Conservation (phyloP, 31 red algal species). For the Endocladia muricata region DNA sequence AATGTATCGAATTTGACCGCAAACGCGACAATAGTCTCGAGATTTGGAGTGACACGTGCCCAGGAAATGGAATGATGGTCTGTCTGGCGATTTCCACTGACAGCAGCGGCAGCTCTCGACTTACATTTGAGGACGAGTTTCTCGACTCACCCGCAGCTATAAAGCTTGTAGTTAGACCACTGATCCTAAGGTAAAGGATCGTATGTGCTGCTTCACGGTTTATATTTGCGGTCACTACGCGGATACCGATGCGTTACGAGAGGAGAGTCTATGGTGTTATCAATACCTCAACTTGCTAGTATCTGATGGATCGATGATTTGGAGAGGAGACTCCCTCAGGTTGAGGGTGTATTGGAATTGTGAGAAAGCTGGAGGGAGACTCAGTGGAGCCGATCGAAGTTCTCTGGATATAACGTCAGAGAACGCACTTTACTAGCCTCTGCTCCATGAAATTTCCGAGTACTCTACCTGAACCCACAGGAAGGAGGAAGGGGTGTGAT, state of each 20-base stretch:
- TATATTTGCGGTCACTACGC: not conserved
- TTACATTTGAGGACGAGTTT: no score
- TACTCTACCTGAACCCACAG: not conserved
- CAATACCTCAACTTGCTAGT: not conserved
- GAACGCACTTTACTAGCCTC: conserved; percentile 3
- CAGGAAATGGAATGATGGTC: no score
- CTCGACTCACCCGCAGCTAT: no score
- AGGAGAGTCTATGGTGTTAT: not conserved
- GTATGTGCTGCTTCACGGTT: not conserved
- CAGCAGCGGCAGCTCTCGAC: no score
- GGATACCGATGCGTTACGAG: not conserved
- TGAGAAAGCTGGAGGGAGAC: not conserved
- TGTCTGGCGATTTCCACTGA: no score
- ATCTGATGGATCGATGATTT: not conserved
- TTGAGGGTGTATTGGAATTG: not conserved
- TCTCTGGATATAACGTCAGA: conserved; percentile 7
- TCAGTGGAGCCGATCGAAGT: not conserved
- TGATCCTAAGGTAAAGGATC: not conserved
- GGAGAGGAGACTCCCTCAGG: not conserved
- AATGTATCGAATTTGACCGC: no score
- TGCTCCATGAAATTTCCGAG: not conserved
- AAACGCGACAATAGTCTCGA: no score
- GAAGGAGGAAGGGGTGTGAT: not conserved
- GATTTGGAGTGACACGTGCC: no score
- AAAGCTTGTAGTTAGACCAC: not conserved